These are phyloP conservation scores for Penicillium hordei DNA, from an alignment of 2,329 filamentous ascomycete species.

Conservation along the genomic window DNA sequence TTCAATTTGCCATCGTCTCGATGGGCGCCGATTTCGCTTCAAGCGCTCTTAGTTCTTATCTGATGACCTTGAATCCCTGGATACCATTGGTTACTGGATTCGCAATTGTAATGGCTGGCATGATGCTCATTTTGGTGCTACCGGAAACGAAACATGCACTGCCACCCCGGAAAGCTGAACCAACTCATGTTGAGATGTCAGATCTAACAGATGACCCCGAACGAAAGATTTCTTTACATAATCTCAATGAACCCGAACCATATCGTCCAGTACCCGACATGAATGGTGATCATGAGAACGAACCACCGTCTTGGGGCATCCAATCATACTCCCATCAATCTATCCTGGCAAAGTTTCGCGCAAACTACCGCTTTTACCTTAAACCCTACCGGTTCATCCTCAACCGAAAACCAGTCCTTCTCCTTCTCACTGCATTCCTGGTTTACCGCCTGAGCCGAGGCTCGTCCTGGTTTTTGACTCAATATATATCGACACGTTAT, in stretches of 20 bases:
- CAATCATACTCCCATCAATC: constrained; percentile 14
- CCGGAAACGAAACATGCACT: constrained; percentile 43
- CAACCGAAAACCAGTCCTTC: constrained; percentile 41
- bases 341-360: constrained; percentile 18
- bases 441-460: constrained; percentile 51
- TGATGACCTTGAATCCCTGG: constrained; percentile 45
- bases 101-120: constrained; percentile 33
- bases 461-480: constrained; percentile 49
- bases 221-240: constrained; percentile 12
- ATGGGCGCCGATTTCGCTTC: constrained; percentile 44
- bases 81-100: constrained; percentile 41
- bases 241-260: constrained; percentile 7
- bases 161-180: constrained; percentile 11
- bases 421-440: constrained; percentile 49
- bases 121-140: constrained; percentile 34
- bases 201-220: constrained; percentile 24
- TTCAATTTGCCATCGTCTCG: constrained; percentile 40
- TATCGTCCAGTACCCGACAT: constrained; percentile 22
- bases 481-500: constrained; percentile 55
- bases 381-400: constrained; percentile 44
- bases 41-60: constrained; percentile 40
- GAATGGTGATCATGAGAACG: constrained; percentile 15
- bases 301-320: constrained; percentile 18
- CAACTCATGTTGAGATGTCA: constrained; percentile 32
- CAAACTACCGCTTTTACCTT: constrained; percentile 29